Base-by-base conservation (phyloP, 441 rosid genomes). In the Gossypium lobatum region DNA sequence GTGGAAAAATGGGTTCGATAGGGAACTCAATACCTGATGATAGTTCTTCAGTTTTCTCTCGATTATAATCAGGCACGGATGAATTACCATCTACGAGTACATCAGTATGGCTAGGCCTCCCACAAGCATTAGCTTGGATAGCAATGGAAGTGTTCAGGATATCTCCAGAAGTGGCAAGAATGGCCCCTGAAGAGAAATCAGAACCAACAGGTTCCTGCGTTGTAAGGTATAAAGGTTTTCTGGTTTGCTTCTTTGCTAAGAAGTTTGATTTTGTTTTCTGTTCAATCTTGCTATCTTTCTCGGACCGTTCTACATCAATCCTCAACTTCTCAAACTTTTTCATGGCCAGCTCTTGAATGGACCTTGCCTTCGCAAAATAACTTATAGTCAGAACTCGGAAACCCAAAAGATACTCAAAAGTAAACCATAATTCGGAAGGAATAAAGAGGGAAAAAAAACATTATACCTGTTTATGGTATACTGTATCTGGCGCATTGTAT, bases 341-440 rank as follows among this genome's bases (percentile, higher is more conserved):
- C 75, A 71, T 87, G 28, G 92, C 98, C 81, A 91, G 78, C 78
- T 88, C 97, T 83, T 90, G 93, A 81, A 93, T 93, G 71, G 86
- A 65, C 7, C 85, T 88, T 75, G 98, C 98, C 98, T 93, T 70
- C 23, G 53, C 39, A 80, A 71, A 72, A 77, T 64, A 74, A 72
- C 61, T 8, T 31, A 31, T 31, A 20, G 70, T 10, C 21, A 17
- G 79, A 31, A 31, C 1, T 75, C 77, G 34, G n/a, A 10, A 53
- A 21, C 50, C 59, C 42, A 73, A n/a, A 76, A 9, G 55, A 68
- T 48, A 48, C 0, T 6, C 37, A 31, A 55, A 71, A 9, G 71
- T 16, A 66, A 53, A 52, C 76, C 13, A 23, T 25, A 17, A 42
- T 25, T 61, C 26, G 13, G 48, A 46, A 13, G 63, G 54, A 23